A percentile compares a stretch with the other conserved stretches of the same genome.
These are phyloP conservation scores for Nakaseomyces uthaithaninus DNA, from an alignment of 1,139 yeast species.

Conservation along the genomic window DNA sequence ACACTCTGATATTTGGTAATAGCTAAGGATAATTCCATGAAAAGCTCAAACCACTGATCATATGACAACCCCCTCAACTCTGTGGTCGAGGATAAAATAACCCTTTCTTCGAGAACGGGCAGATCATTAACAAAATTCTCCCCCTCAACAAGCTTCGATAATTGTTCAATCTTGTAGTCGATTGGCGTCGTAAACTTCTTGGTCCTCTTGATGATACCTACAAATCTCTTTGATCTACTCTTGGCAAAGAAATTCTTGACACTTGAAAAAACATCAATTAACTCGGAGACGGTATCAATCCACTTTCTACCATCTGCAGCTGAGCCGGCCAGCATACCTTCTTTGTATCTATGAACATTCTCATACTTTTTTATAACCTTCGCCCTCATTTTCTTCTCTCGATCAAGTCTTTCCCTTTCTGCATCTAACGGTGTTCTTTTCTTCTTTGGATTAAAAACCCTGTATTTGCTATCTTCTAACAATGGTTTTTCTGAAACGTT, in stretches of 20 bases:
- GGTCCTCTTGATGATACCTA: conserved; percentile 57
- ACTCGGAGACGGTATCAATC: conserved; percentile 76
- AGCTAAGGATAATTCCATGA: conserved; percentile 67
- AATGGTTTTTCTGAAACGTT: conserved; percentile 30
- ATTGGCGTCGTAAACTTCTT: conserved; percentile 55
- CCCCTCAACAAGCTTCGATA: conserved; percentile 60
- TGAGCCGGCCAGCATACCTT: conserved; percentile 47
- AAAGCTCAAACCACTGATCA: conserved; percentile 77
- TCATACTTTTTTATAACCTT: conserved; percentile 59
- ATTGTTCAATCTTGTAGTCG: conserved; percentile 63
- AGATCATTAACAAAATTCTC: conserved; percentile 34
- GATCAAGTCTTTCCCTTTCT: conserved; percentile 48
- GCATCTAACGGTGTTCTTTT: conserved; percentile 37
- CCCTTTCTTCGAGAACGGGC: conserved; percentile 34
- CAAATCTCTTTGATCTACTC: conserved; percentile 60
- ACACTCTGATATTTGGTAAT: conserved; percentile 56
- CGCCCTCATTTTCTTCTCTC: conserved; percentile 51
- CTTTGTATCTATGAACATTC: conserved; percentile 51
- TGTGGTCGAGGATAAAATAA: conserved; percentile 35
- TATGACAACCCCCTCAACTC: conserved; percentile 71
- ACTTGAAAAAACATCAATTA: conserved; percentile 72
- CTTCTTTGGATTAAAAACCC: conserved; percentile 26
- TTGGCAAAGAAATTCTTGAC: conserved; percentile 72
- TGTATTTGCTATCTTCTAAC: conserved; percentile 32
- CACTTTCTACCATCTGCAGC: conserved; percentile 63